Evolutionary conservation across 352 stramenopile species (phyloP), one percentile per base, ranked within the genome.

Genomic region (Phytopythium helicoides): DNA sequence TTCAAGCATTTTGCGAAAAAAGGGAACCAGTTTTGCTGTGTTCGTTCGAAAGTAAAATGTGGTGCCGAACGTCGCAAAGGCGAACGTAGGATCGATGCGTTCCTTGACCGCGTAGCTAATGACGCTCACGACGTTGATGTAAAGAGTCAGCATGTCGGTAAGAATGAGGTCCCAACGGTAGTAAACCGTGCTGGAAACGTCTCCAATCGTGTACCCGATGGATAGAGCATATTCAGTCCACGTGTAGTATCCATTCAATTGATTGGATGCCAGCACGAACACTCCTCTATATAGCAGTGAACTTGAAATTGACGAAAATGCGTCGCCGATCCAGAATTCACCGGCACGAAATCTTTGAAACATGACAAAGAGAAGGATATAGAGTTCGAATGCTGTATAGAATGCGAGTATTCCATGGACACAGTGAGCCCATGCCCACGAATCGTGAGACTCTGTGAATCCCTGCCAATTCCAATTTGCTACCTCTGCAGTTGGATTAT

Each of bases 361-460:
- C 28, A 73, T 68, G 5, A 72, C 50, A 6, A 86, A 57, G 6
- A 76, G 37, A 2, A 82, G 48, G 21, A 84, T 12, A 18, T 60
- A 44, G 0, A 86, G 23, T 22, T 68, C 63, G 39, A 78, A 71
- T 0, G 81, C 26, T 26, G 64, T 58, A 26, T 83, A 62, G 12
- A 71, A 18, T 2, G 60, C 74, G 34, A 86, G 76, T 14, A 66
- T 16, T 1, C 76, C 16, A 37, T 86, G 72, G 15, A 83, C 56
- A 2, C 59, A 57, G 33, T 83, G 75, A 14, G 71, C 62, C 75
- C 72, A 86, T 0, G 69, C 64, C 75, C 75, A 86, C 16, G 63
- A 68, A 47, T 80, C 67, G 2, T 54, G 66, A 1, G 78, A 47
- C 5, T 53, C 14, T 54, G 56, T 71, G 8, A 39, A 14, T n/a